Base-by-base conservation (phyloP, 768 basidiomycete species). In the Phanerochaete carnosa region DNA sequence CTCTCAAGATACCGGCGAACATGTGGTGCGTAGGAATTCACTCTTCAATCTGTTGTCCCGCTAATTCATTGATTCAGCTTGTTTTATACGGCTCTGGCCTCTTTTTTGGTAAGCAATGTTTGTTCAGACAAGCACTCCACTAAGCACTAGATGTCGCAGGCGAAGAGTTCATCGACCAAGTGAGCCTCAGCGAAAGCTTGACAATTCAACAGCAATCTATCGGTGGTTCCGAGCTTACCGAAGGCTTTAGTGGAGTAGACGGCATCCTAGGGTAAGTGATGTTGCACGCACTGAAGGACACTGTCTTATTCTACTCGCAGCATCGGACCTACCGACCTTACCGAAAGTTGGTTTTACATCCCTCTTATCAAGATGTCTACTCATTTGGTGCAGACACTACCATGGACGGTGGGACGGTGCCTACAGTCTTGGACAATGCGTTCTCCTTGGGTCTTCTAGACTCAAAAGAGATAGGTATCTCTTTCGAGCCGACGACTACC, bases 261-360 rank as follows among this genome's bases (percentile, higher is more conserved):
- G 87, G 87, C 9, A 88, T 89, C 61, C 62, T 88, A 25, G 87
- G 60, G 60, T 61, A 5, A 9, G 60, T 32, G 23, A 5, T 12
- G 13, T 33, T 19, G 19, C 19, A 12, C 4, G 39, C 11, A 19
- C 39, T 12, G 11, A 4, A 12, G n/a, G n/a, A n/a, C n/a, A n/a
- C n/a, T n/a, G n/a, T n/a, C n/a, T n/a, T n/a, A n/a, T 8, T 25
- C n/a, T 26, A n/a, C 5, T n/a, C n/a, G 15, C 30, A 62, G 86
- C 8, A 79, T 89, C 60, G 88, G 88, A n/a, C 88, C 88, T 23
- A 72, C 73, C 8, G 77, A 72, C 56, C 76, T 89, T 47, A 88
- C 88, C 0, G 19, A 73, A 51, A 81, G 78, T 68, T 71, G 26
- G 22, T 28, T 7, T 45, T 26, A 2, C 35, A 26, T 2, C 32